Conservation (phyloP, 768 basidiomycete species). For the Leccinum subgranulosum region DNA sequence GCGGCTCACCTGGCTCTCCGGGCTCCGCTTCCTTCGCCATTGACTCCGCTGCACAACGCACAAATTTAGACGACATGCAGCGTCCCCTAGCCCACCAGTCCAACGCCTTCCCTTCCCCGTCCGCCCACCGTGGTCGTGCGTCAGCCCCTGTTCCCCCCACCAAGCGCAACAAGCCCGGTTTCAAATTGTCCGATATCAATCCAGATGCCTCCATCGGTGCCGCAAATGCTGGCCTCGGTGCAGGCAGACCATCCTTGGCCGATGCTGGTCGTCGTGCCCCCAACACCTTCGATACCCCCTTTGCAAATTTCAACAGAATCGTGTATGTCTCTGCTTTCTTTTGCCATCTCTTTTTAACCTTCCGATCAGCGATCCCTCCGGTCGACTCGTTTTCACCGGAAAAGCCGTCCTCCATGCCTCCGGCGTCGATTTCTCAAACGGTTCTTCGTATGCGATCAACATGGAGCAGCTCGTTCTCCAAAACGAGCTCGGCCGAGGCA, state of each 20-base stretch:
- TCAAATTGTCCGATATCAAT: slow-evolving; percentile 65
- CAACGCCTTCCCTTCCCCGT: slow-evolving; percentile 35
- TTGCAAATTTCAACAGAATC: slow-evolving; percentile 90
- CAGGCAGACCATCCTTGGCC: slow-evolving; percentile 55
- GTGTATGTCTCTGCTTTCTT: slow-evolving; percentile 57
- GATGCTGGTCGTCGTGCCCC: slow-evolving; percentile 36
- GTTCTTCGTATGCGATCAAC: slow-evolving; percentile 88
- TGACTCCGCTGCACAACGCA: slow-evolving; percentile 41
- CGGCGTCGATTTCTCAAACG: slow-evolving; percentile 88
- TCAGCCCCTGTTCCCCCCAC: slow-evolving; percentile 38
- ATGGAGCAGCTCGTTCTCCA: slow-evolving; percentile 89
- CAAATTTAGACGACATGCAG: slow-evolving; percentile 28
- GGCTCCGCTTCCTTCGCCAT: slow-evolving; percentile 29
- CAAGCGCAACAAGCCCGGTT: slow-evolving; percentile 48
- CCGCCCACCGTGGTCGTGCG: slow-evolving; percentile 23
- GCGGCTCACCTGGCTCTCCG: slow-evolving; percentile 29
- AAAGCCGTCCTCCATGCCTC: slow-evolving; percentile 91
- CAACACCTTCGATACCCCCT: slow-evolving; percentile 65
- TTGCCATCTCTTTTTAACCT: slow-evolving; percentile 1
- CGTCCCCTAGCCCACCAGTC: slow-evolving; percentile 33
- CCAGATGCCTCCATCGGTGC: slow-evolving; percentile 51
- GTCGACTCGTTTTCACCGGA: slow-evolving; percentile 89
- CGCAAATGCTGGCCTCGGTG: slow-evolving; percentile 66
- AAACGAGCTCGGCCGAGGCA: slow-evolving; percentile 94
- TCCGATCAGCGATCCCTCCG: slow-evolving; percentile 79